These are phyloP conservation scores for Corchorus capsularis DNA, from an alignment of 345 rosid species.

Conservation along the genomic window DNA sequence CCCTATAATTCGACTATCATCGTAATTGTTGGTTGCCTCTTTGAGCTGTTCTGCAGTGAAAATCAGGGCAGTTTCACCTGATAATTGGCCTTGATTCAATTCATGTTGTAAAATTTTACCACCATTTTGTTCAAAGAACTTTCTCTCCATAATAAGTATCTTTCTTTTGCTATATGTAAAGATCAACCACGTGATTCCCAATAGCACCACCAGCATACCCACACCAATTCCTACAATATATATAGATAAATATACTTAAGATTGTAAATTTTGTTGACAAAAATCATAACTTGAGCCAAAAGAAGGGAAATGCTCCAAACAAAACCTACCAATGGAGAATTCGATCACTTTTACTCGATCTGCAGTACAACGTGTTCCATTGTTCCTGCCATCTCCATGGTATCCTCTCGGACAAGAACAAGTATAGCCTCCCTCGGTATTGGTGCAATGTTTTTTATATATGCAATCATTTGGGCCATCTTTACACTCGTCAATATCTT, in stretches of 20 bases:
- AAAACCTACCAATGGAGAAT: constrained; percentile 17
- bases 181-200: not conserved
- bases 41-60: constrained; percentile 35
- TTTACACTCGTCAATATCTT: not conserved
- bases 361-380: constrained; percentile 7
- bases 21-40: constrained; percentile 43
- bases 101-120: constrained; percentile 41
- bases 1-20: constrained; percentile 34
- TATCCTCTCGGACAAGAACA: constrained; percentile 39
- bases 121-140: constrained; percentile 32
- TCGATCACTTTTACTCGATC: not conserved
- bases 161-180: constrained; percentile 18
- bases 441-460: not conserved
- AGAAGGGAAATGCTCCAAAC: too few relatives aligned
- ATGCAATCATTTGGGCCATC: not conserved
- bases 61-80: constrained; percentile 26
- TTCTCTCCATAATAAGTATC: constrained; percentile 18
- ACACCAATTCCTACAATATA: not conserved
- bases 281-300: too few relatives aligned
- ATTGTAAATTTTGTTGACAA: too few relatives aligned
- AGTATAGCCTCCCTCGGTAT: constrained; percentile 25
- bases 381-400: constrained; percentile 28
- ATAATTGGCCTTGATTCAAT: constrained; percentile 10
- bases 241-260: too few relatives aligned
- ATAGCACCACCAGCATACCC: not conserved